These are phyloP conservation scores for Debaryomyces tyrocola DNA, from an alignment of 805 yeast species.

Conservation along the genomic window DNA sequence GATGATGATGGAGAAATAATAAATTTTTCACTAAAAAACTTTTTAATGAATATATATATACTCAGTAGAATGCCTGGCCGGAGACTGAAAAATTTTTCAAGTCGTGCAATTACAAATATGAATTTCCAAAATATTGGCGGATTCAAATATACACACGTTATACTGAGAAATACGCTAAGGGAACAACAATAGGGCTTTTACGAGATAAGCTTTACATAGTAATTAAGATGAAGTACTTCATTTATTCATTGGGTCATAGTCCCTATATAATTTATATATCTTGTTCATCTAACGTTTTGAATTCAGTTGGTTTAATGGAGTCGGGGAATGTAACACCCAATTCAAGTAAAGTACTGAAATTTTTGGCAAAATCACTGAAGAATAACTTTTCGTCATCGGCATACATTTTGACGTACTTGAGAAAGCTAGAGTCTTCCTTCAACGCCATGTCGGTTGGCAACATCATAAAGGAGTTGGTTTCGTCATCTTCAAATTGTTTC, in stretches of 20 bases:
- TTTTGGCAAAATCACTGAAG: constrained; percentile 49
- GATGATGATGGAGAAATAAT: constrained; percentile 1
- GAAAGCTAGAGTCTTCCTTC: constrained; percentile 45
- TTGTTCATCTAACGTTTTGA: constrained; percentile 74
- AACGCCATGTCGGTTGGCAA: constrained; percentile 58
- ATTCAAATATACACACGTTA: constrained; percentile 1
- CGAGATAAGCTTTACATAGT: not conserved
- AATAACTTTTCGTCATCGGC: constrained; percentile 51
- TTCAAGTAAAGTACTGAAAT: constrained; percentile 49
- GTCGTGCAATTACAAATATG: constrained; percentile 7
- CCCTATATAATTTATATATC: constrained; percentile 17
- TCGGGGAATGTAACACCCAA: constrained; percentile 50
- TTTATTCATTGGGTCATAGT: not conserved
- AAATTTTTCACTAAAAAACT: not conserved
- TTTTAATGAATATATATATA: not conserved
- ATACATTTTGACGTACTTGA: constrained; percentile 46
- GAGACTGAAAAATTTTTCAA: constrained; percentile 11
- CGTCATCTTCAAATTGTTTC: constrained; percentile 42
- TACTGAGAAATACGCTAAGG: not conserved
- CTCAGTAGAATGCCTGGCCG: not conserved
- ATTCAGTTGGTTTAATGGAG: constrained; percentile 42
- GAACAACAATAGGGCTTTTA: not conserved
- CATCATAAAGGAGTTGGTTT: constrained; percentile 49
- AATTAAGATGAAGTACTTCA: not conserved
- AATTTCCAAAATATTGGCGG: not conserved